Conservation (phyloP, 257 asterid genomes). For the Nemophila menziesii region DNA sequence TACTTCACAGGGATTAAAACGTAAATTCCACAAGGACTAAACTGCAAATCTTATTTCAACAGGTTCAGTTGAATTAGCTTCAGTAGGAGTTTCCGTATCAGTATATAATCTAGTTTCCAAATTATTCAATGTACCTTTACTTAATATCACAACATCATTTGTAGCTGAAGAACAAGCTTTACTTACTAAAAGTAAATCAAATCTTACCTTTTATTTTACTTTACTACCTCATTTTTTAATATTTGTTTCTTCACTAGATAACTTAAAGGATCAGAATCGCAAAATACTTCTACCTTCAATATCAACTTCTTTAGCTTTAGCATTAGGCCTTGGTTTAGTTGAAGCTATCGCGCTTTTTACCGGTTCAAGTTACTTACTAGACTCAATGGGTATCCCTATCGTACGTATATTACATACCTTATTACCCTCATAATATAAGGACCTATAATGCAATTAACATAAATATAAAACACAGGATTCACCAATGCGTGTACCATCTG, state of each 20-base stretch:
- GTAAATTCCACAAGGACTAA: too few species aligned
- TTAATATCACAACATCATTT: constrained; percentile 84
- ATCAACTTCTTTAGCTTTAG: constrained; percentile 72
- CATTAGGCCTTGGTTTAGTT: constrained; percentile 66
- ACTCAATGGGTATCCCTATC: constrained; percentile 86
- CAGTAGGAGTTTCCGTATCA: constrained; percentile 90
- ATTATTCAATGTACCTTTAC: constrained; percentile 89
- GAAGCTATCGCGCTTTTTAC: constrained; percentile 64
- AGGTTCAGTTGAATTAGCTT: constrained; percentile 94
- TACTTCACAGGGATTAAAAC: constrained; percentile 2
- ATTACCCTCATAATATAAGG: constrained; percentile 22
- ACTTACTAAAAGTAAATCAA: constrained; percentile 23
- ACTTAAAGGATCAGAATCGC: constrained; percentile 25
- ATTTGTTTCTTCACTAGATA: constrained; percentile 16
- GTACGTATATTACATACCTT: constrained; percentile 92
- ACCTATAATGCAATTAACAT: constrained; percentile 7
- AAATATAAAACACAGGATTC: constrained; percentile 64
- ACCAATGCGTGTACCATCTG: constrained; percentile 83
- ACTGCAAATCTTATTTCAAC: constrained; percentile 5
- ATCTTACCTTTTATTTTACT: too few species aligned
- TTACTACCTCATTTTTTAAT: neutral
- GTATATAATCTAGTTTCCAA: constrained; percentile 78
- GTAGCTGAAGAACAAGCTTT: constrained; percentile 97
- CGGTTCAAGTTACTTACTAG: constrained; percentile 64
- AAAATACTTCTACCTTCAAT: constrained; percentile 72